phyloP scores from a whole-genome alignment of 306 rosid genomes.

The Gleditsia sinensis region DNA sequence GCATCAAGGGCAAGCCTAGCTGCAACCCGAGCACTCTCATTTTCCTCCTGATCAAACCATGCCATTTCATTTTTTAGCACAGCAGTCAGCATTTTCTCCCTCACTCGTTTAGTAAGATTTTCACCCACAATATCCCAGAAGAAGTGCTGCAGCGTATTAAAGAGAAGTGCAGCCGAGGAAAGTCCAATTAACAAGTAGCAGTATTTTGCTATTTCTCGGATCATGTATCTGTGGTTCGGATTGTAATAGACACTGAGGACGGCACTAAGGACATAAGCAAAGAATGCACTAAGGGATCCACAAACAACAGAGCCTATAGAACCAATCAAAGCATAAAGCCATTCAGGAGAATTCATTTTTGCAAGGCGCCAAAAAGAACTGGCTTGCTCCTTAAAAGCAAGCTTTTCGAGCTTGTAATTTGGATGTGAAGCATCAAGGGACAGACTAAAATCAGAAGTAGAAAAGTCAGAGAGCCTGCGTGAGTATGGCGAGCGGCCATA shows the following conservation, averaged over 20 bases:
- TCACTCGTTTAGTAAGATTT: conserved; percentile 84
- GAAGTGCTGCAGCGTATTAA: conserved; percentile 90
- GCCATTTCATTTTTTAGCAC: conserved; percentile 92
- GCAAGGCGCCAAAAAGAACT: conserved; percentile 94
- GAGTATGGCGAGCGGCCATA: conserved; percentile 96
- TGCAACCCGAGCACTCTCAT: conserved; percentile 86
- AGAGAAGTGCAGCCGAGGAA: conserved; percentile 88
- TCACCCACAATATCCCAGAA: conserved; percentile 98
- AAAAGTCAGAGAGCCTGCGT: conserved; percentile 87
- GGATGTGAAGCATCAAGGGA: conserved; percentile 76
- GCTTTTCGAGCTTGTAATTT: conserved; percentile 74
- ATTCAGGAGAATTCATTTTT: conserved; percentile 92
- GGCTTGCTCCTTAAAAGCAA: conserved; percentile 88
- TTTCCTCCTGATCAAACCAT: conserved; percentile 95
- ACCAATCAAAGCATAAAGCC: conserved; percentile 82
- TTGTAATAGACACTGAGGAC: conserved; percentile 89
- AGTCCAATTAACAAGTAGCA: conserved; percentile 90
- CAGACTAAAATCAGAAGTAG: conserved; percentile 86
- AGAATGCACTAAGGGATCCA: conserved; percentile 89
- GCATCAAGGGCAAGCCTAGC: conserved; percentile 92
- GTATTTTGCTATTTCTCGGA: conserved; percentile 69
- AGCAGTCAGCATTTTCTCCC: conserved; percentile 82
- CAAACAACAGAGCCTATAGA: conserved; percentile 83
- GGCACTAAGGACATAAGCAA: conserved; percentile 89
- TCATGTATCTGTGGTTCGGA: conserved; percentile 74